A percentile compares a stretch with the other conserved stretches of the same genome.
These are phyloP conservation scores for Geotrichum restrictum DNA, from an alignment of 1,139 yeast genomes.

Conservation along the genomic window DNA sequence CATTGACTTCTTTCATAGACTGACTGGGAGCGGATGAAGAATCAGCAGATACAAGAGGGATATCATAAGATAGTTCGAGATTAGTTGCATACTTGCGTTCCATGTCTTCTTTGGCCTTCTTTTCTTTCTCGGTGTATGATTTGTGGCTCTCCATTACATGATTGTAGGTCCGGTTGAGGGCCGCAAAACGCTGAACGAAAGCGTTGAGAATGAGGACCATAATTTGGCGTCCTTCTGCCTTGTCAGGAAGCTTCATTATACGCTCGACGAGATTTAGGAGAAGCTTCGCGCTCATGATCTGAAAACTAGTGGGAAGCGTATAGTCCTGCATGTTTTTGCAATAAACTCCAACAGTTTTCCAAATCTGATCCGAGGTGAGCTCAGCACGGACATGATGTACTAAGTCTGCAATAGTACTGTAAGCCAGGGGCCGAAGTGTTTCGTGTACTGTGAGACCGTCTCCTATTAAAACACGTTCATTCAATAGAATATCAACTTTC, in stretches of 20 bases:
- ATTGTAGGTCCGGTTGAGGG: constrained; percentile 67
- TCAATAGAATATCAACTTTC: constrained; percentile 76
- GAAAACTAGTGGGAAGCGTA: constrained; percentile 82
- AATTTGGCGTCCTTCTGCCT: constrained; percentile 79
- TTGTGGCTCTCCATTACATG: constrained; percentile 61
- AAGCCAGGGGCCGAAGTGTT: constrained; percentile 82
- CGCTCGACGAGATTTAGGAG: constrained; percentile 83
- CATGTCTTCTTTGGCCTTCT: constrained; percentile 22
- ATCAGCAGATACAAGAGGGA: constrained; percentile 10
- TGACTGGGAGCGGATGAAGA: not conserved
- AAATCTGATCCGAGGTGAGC: constrained; percentile 74
- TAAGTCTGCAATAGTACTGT: constrained; percentile 92
- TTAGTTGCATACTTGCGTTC: constrained; percentile 19
- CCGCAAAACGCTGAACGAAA: constrained; percentile 75
- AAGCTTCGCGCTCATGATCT: constrained; percentile 93
- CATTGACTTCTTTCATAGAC: constrained; percentile 20
- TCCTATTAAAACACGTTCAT: constrained; percentile 84
- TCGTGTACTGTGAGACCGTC: constrained; percentile 90
- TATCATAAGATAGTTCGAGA: constrained; percentile 18
- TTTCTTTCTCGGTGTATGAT: constrained; percentile 24
- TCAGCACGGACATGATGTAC: constrained; percentile 89
- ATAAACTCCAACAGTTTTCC: constrained; percentile 82
- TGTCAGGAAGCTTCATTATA: constrained; percentile 76
- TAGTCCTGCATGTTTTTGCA: constrained; percentile 79
- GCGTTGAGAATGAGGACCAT: constrained; percentile 67